A percentile compares a stretch with the other conserved stretches of the same genome.
These are phyloP conservation scores for Chaetomiaceae sp. DNA, from an alignment of 2,329 filamentous ascomycete species.

Conservation along the genomic window DNA sequence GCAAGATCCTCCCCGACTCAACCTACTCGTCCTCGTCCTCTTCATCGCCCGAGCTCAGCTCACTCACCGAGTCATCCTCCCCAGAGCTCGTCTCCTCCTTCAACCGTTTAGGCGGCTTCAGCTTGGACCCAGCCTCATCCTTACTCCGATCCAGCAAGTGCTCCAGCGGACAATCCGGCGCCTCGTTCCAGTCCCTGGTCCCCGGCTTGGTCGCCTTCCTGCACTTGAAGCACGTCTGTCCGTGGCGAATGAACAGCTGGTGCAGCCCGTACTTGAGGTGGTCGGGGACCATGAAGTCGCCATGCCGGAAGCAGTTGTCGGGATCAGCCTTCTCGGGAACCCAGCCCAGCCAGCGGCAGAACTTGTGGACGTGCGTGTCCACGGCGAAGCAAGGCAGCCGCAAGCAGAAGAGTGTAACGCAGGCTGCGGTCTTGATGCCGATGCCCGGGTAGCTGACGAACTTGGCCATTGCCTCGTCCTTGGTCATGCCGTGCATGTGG, in stretches of 20 bases:
- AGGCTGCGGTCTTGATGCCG: slow-evolving; percentile 54
- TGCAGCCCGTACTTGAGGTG: slow-evolving; percentile 53
- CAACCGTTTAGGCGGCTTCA: slow-evolving; percentile 17
- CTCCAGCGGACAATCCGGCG: slow-evolving; percentile 38
- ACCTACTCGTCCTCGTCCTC: not conserved
- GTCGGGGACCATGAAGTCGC: slow-evolving; percentile 48
- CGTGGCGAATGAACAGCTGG: slow-evolving; percentile 51
- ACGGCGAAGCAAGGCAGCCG: slow-evolving; percentile 52
- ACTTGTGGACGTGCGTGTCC: slow-evolving; percentile 53
- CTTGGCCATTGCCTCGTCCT: slow-evolving; percentile 47
- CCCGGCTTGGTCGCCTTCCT: slow-evolving; percentile 47
- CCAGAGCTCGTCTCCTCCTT: slow-evolving; percentile 6
- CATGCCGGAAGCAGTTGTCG: slow-evolving; percentile 48
- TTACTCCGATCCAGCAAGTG: slow-evolving; percentile 37
- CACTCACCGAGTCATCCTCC: slow-evolving; percentile 12
- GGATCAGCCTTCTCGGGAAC: slow-evolving; percentile 46
- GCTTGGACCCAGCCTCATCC: slow-evolving; percentile 21
- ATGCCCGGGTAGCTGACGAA: slow-evolving; percentile 49
- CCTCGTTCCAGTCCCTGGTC: slow-evolving; percentile 59
- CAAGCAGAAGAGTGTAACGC: slow-evolving; percentile 54
- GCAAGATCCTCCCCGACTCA: not conserved
- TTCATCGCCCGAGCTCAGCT: slow-evolving; percentile 13
- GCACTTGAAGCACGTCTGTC: slow-evolving; percentile 46
- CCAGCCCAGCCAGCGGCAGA: slow-evolving; percentile 52
- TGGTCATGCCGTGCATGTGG: slow-evolving; percentile 42